Base-by-base conservation (phyloP, 306 rosid species). In the Arachis hypogaea region DNA sequence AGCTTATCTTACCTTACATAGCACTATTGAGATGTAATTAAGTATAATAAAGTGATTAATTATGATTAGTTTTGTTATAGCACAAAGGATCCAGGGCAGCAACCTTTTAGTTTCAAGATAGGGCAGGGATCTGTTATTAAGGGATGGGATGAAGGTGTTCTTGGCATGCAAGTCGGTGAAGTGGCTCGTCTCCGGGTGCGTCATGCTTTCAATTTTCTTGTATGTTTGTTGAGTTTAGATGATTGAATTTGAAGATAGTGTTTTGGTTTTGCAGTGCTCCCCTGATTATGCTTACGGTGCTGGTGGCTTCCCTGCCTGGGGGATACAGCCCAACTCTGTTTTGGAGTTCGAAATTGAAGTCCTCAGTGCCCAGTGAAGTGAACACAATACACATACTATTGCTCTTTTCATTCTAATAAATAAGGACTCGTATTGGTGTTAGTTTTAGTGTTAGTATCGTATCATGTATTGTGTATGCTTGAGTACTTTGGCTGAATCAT, bases 121-220 rank as follows among this genome's bases (percentile, higher is more conserved):
- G 98, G 98, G 16, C 90, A 79, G 74, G 97, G 98, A 28, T 65
- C 87, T 79, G 98, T 93, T 49, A 93, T 93, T 74, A 93, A 93
- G 88, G 98, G 97, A 73, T 91, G 97, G 98, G 98, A 93, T 83
- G 98, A 93, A 83, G 98, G 98, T 72, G 98, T 93, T 28, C 42
- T 91, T 3, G 89, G 83, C 64, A 93, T 93, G 97, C 97, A 93
- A 82, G 1, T 91, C 30, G 98, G 98, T 54, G 97, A 93, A 86
- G 91, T 89, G 81, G 97, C 98, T 86, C 96, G 94, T 71, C 92
- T 93, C 59, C 86, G 92, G 97, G 98, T 93, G 87, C 38, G 38
- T 2, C 38, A 2, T 33, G 3, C 38, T 33, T 33, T 33, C 4
- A 33, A 33, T 1, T 33, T 75, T 22, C 57, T 45, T 14, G 3